Percentiles rank a stretch among this genome's conserved stretches.
Evolutionary conservation across 306 rosid species (phyloP).

Genomic region (Dalbergia cochinchinensis): DNA sequence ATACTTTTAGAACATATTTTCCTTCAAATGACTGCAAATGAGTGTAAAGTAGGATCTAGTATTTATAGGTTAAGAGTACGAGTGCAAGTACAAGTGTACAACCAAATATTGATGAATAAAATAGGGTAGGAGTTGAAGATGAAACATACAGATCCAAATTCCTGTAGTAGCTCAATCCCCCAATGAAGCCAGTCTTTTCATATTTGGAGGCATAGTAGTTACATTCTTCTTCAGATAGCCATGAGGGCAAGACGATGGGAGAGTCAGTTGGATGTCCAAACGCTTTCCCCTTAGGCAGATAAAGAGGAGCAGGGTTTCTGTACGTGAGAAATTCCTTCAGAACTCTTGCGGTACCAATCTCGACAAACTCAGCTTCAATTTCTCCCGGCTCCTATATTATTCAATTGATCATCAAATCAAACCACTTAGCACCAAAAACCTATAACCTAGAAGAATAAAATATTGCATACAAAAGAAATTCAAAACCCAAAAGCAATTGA

Average conservation of each 20-base stretch:
- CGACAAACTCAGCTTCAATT: constrained; percentile 75
- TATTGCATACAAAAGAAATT: not conserved
- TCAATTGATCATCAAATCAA: not conserved
- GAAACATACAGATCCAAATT: constrained; percentile 67
- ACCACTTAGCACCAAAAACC: not conserved
- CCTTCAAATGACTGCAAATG: no score
- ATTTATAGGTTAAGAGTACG: no score
- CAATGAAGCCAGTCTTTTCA: constrained; percentile 75
- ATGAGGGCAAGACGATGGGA: constrained; percentile 67
- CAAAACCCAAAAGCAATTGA: no score
- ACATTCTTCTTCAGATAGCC: constrained; percentile 76
- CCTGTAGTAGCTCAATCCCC: constrained; percentile 74
- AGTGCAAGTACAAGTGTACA: no score
- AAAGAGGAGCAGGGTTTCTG: constrained; percentile 66
- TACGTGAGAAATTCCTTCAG: constrained; percentile 68
- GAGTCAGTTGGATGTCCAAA: constrained; percentile 58
- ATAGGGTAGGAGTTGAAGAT: not conserved
- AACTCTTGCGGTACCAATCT: constrained; percentile 70
- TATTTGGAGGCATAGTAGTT: constrained; percentile 63
- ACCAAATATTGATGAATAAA: not conserved
- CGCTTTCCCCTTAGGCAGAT: constrained; percentile 63
- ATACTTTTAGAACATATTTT: no score
- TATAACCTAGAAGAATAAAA: not conserved
- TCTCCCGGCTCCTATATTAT: constrained; percentile 71
- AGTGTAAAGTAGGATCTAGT: no score